phyloP scores from a whole-genome alignment of 2,329 filamentous ascomycete species.

The Venturia nashicola region DNA sequence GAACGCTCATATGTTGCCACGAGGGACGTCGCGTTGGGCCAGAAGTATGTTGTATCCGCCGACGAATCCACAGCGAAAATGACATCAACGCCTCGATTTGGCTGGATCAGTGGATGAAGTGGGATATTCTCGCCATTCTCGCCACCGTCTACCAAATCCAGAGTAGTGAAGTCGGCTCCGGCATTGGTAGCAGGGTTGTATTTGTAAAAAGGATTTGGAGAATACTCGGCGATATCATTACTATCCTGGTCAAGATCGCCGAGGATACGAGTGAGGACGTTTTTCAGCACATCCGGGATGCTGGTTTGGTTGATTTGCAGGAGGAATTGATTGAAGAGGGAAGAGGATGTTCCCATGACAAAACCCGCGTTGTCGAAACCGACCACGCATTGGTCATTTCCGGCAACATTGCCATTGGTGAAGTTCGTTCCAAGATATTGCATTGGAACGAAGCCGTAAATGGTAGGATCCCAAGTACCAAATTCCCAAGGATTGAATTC shows the following conservation, averaged over 20 bases:
- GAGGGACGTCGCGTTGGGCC: constrained; percentile 67
- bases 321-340: constrained; percentile 71
- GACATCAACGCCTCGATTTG: constrained; percentile 57
- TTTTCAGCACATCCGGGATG: constrained; percentile 38
- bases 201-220: constrained; percentile 62
- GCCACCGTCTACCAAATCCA: constrained; percentile 69
- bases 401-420: constrained; percentile 44
- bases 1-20: constrained; percentile 63
- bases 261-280: constrained; percentile 42
- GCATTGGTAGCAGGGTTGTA: constrained; percentile 49
- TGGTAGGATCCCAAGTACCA: constrained; percentile 61
- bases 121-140: constrained; percentile 70
- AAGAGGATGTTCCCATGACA: constrained; percentile 74
- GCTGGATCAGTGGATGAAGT: constrained; percentile 64
- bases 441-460: constrained; percentile 59
- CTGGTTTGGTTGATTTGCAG: constrained; percentile 45
- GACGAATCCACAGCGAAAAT: constrained; percentile 72
- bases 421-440: constrained; percentile 65
- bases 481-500: constrained; percentile 74
- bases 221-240: constrained; percentile 63
- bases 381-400: constrained; percentile 49
- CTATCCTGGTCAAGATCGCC: constrained; percentile 42
- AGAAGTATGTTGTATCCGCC: constrained; percentile 51
- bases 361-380: constrained; percentile 78
- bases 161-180: constrained; percentile 39